Base-by-base conservation (phyloP, 2,329 filamentous ascomycete species). In the Leptoxyphium fumago region DNA sequence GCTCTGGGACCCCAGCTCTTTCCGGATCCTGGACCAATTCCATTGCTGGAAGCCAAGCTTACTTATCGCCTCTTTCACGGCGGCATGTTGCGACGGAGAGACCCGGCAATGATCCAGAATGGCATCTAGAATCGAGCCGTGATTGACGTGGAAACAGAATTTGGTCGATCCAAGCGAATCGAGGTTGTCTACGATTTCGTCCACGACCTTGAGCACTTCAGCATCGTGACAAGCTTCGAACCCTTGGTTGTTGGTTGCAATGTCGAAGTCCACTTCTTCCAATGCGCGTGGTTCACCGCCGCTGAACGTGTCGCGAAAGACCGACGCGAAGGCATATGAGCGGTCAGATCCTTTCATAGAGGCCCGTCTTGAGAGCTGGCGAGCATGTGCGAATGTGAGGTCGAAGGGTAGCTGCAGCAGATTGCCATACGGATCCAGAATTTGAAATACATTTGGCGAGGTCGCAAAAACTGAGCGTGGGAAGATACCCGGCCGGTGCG, bases 261-360 rank as follows among this genome's bases (percentile, higher is more conserved):
- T 87, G 63, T 98, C 91, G 60, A 96, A 98, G 60, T 96, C 88
- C 2, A 93, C 88, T 59, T 96, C 91, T 9, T 84, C 82, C 59
- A 85, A 82, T 55, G 81, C 82, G 45, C 75, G 74, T 6, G 91
- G 91, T 52, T 94, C 84, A 2, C 85, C 84, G 7, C 85, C 87
- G 44, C 79, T 80, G 41, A 78, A 71, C 39, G 75, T 79, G 50
- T 93, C 84, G 36, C 91, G 77, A 58, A 86, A 96, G 1, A 96
- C 87, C 29, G 74, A 81, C 6, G 87, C 88, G 60, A 98, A 95
- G 0, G 84, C 78, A 61, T 86, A 94, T 0, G 84, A 84, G 51
- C 85, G 83, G 18, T 40, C 39, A 14, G 45, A 13, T 13, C 32
- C 32, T 13, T 36, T 36, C 13, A 43, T 34, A 18, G 15, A 41